Evolutionary conservation across 2,329 filamentous ascomycete genomes (phyloP).

Genomic region (Cladosporium sp.): DNA sequence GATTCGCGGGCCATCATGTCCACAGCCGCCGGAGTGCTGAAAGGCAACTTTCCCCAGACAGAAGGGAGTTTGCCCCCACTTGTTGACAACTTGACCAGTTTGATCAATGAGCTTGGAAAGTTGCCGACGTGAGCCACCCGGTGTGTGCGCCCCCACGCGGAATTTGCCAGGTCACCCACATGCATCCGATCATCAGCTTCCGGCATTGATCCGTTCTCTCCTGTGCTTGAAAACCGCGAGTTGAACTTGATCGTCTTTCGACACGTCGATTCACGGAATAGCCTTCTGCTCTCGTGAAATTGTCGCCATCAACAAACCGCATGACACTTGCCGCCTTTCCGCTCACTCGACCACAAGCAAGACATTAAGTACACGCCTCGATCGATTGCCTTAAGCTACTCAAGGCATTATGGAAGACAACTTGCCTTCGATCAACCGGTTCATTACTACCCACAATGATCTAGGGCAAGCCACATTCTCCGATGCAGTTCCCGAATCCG

Average conservation of each 20-base stretch:
- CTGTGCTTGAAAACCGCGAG: no score
- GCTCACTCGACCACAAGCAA: no score
- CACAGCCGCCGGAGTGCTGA: constrained; percentile 53
- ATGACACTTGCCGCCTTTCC: no score
- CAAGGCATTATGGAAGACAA: constrained; percentile 1
- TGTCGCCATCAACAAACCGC: no score
- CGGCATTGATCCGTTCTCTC: not conserved
- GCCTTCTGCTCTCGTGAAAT: no score
- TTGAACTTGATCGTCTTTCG: no score
- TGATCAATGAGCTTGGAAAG: constrained; percentile 52
- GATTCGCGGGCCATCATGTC: constrained; percentile 56
- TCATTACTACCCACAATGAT: constrained; percentile 28
- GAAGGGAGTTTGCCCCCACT: constrained; percentile 47
- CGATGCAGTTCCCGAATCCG: constrained; percentile 20
- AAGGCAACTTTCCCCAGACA: constrained; percentile 41
- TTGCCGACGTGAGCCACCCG: not conserved
- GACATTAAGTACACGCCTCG: no score
- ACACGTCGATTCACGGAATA: no score
- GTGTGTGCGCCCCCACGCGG: no score
- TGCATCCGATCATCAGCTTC: not conserved
- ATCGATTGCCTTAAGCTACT: not conserved
- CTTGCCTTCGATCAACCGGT: constrained; percentile 6
- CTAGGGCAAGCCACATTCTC: constrained; percentile 29
- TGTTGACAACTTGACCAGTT: constrained; percentile 60
- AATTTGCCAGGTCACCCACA: no score